Conservation (phyloP, 1,284 basidiomycete species). For the Neolentinus lepideus region DNA sequence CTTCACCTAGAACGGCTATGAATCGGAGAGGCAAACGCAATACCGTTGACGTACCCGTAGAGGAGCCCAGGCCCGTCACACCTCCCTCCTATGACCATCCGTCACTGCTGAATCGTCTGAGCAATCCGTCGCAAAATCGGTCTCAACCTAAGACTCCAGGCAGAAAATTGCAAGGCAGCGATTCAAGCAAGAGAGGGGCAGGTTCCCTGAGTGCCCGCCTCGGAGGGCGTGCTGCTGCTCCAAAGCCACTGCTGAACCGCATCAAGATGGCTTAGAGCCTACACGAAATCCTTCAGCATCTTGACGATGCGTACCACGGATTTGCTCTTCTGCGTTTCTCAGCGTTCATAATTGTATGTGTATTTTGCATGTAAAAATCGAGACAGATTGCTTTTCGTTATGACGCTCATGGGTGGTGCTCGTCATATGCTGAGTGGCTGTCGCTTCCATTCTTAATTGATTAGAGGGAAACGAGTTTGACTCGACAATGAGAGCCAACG, state of each 20-base stretch:
- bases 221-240: background rate
- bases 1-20: background rate
- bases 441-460: no score
- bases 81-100: background rate
- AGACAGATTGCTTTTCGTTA: no score
- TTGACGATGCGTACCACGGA: no score
- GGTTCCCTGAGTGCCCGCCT: background rate
- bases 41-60: background rate
- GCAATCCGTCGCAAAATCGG: background rate
- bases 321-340: no score
- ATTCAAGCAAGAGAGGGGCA: background rate
- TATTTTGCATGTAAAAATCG: no score
- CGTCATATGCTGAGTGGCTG: no score
- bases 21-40: background rate
- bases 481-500: no score
- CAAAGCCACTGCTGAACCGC: background rate
- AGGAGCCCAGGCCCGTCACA: background rate
- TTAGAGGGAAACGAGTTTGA: no score
- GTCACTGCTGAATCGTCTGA: background rate
- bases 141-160: background rate
- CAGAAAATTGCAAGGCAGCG: background rate
- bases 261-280: background rate
- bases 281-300: no score
- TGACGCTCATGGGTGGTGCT: no score
- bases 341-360: no score